phyloP scores from a whole-genome alignment of 2,329 filamentous ascomycete genomes.

The Scytalidium sp. region DNA sequence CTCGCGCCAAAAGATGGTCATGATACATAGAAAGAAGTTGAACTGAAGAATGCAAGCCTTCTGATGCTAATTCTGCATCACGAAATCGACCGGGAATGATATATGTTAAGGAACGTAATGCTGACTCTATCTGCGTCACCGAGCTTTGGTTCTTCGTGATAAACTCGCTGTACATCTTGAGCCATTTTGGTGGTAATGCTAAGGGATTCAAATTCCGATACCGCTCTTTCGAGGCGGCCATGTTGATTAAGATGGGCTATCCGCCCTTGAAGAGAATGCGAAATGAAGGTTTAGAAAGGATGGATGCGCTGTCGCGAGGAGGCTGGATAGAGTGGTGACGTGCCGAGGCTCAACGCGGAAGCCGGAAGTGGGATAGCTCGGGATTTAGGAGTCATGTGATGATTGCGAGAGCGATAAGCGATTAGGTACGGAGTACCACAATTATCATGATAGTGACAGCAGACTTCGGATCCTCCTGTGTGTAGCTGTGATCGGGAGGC shows the following conservation, averaged over 20 bases:
- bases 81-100: constrained; percentile 89
- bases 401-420: background rate
- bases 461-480: no score
- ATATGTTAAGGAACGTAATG: constrained; percentile 88
- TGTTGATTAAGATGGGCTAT: constrained; percentile 3
- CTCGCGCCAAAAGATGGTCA: constrained; percentile 75
- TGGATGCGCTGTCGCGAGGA: background rate
- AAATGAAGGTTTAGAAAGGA: background rate
- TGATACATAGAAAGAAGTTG: constrained; percentile 92
- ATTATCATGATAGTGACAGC: no score
- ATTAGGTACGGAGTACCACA: no score
- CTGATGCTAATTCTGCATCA: constrained; percentile 92
- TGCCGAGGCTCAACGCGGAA: background rate
- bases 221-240: background rate
- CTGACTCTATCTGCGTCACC: constrained; percentile 92
- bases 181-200: constrained; percentile 61
- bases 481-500: no score
- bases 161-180: constrained; percentile 78
- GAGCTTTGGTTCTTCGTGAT: constrained; percentile 93
- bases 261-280: background rate
- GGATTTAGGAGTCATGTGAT: background rate
- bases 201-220: constrained; percentile 42
- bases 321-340: background rate
- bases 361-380: background rate
- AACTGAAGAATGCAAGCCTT: constrained; percentile 84